phyloP scores from a whole-genome alignment of 495 filamentous ascomycete species.

The Neurospora africana region DNA sequence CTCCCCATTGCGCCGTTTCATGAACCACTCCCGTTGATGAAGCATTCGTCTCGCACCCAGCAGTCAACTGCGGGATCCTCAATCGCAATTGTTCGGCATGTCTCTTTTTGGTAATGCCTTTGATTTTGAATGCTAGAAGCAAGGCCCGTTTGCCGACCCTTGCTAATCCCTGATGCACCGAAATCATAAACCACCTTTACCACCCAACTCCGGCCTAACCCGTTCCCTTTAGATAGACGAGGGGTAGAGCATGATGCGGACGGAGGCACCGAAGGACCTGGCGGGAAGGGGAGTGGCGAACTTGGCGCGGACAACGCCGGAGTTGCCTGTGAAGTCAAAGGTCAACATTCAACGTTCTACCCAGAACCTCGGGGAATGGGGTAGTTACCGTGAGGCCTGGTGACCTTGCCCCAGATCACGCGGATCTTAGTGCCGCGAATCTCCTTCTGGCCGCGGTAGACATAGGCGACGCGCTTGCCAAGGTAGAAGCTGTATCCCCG shows the following conservation, averaged over 20 bases:
- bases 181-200: slow-evolving; percentile 43
- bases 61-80: slow-evolving; percentile 19
- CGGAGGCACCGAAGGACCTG: slow-evolving; percentile 89
- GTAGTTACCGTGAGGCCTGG: slow-evolving; percentile 75
- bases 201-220: slow-evolving; percentile 41
- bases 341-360: slow-evolving; percentile 7
- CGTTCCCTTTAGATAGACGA: slow-evolving; percentile 50
- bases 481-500: slow-evolving; percentile 58
- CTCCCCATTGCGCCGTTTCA: slow-evolving; percentile 10
- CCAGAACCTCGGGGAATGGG: neutral
- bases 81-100: slow-evolving; percentile 17
- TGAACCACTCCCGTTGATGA: slow-evolving; percentile 9
- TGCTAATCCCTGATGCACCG: slow-evolving; percentile 44
- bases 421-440: slow-evolving; percentile 92
- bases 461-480: slow-evolving; percentile 94
- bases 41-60: slow-evolving; percentile 14
- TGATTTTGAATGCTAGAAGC: slow-evolving; percentile 33
- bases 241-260: slow-evolving; percentile 98
- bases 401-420: slow-evolving; percentile 99
- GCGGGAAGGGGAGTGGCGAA: slow-evolving; percentile 92
- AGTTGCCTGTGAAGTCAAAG: slow-evolving; percentile 57
- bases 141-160: slow-evolving; percentile 37
- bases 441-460: slow-evolving; percentile 89
- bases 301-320: slow-evolving; percentile 89
- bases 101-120: slow-evolving; percentile 33